Conservation (phyloP, 495 filamentous ascomycete genomes). For the Collariella sp. region DNA sequence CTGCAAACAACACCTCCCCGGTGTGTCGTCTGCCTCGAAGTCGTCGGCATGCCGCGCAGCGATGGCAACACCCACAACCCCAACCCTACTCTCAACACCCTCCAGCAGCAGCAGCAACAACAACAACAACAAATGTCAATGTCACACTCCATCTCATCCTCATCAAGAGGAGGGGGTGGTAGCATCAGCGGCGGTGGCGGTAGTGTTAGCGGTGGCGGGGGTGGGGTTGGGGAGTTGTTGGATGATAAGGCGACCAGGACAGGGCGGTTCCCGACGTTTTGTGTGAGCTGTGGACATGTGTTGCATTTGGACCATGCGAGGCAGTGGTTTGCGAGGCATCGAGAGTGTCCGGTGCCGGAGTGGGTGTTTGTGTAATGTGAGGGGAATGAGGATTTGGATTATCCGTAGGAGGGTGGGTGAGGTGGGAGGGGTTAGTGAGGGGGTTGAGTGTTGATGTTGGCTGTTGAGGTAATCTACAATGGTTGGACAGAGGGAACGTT, state of each 20-base stretch:
- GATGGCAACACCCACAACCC: neutral
- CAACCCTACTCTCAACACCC: too few species aligned
- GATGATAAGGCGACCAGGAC: conserved; percentile 11
- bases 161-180: conserved; percentile 17
- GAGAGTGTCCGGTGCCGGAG: conserved; percentile 79
- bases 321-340: conserved; percentile 76
- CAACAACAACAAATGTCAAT: too few species aligned
- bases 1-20: conserved; percentile 85
- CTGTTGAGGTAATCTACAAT: too few species aligned
- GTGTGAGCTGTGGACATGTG: conserved; percentile 80
- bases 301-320: conserved; percentile 81
- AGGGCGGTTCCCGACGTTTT: conserved; percentile 62
- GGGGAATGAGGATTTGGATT: conserved; percentile 42
- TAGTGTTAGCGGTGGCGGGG: neutral
- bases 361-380: conserved; percentile 74
- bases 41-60: conserved; percentile 66
- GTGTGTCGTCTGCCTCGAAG: conserved; percentile 79
- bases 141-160: neutral
- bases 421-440: neutral
- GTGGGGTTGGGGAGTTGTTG: neutral
- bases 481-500: too few species aligned
- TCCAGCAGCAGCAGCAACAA: too few species aligned
- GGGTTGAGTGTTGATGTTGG: too few species aligned
- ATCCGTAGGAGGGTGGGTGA: conserved; percentile 19
- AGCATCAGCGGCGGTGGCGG: neutral